Evolutionary conservation across 2,329 filamentous ascomycete species (phyloP), one percentile per base, ranked within the genome.

Genomic region (Blastomyces emzantsi): DNA sequence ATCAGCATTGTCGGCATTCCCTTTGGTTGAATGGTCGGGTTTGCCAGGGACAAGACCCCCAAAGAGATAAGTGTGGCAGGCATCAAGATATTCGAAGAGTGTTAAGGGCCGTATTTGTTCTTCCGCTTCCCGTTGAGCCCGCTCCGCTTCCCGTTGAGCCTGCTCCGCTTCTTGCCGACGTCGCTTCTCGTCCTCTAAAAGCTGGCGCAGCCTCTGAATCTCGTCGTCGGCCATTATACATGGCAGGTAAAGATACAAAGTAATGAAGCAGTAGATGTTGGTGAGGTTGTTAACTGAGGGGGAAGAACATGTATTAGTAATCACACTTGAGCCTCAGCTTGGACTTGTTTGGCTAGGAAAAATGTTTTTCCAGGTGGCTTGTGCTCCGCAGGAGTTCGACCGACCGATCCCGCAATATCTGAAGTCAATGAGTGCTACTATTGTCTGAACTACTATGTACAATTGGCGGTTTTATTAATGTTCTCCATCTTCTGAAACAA

Each of bases 141-240:
- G 19, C 19, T 47, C 2, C 11, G 11, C 41, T 2, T 43, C 43
- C 17, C 2, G 17, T 45, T n/a, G 43, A n/a, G 43, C 43, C 43
- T 52, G 49, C 49, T 52, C 51, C 13, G 28, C 28, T n/a, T 55
- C 51, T 2, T 55, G 51, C 2, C 51, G 51, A 55, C 51, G 51
- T 55, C 51, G 2, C 19, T 33, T 55, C 28, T 55, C 51, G 6
- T 55, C 28, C 51, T 55, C 51, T 28, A 55, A 33, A n/a, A 33
- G 51, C 51, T 55, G 51, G 28, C 51, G 51, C 51, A 55, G 13
- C 25, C 51, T 55, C 51, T 55, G 51, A 55, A 55, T 55, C 51
- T 55, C 51, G 51, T 55, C 51, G 9, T 55, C 28, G 51, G 51
- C 51, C 51, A 55, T 55, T 55, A 55, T 55, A 52, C 22, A 52